A percentile compares a stretch with the other conserved stretches of the same genome.
These are phyloP conservation scores for Myriangium duriaei DNA, from an alignment of 2,329 filamentous ascomycete genomes.

Conservation along the genomic window DNA sequence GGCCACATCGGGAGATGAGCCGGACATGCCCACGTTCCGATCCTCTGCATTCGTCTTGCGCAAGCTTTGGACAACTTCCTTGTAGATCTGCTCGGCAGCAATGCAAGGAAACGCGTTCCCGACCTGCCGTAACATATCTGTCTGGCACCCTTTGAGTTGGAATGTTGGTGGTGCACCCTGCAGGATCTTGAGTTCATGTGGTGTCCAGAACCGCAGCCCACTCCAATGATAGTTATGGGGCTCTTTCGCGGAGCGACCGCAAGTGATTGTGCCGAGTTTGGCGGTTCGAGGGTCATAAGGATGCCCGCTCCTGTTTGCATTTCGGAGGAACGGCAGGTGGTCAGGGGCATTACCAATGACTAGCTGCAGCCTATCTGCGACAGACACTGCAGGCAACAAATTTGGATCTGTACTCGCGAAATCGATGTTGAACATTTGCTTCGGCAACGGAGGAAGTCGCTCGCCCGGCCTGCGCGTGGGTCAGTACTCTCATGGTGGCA, in stretches of 20 bases:
- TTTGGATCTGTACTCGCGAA: not conserved
- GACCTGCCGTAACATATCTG: conserved; percentile 47
- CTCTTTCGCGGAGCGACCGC: conserved; percentile 23
- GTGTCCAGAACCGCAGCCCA: conserved; percentile 50
- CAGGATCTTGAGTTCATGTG: conserved; percentile 54
- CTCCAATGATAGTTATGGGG: conserved; percentile 52
- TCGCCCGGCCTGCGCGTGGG: conserved; percentile 58
- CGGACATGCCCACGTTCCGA: not conserved
- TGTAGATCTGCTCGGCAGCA: conserved; percentile 16
- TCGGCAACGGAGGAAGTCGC: conserved; percentile 51
- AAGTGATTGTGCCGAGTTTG: conserved; percentile 12
- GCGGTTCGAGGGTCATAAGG: conserved; percentile 41
- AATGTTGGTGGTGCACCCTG: conserved; percentile 57
- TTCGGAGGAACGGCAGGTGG: conserved; percentile 1
- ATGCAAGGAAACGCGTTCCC: conserved; percentile 66
- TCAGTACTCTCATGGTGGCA: too few species aligned
- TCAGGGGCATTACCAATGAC: not conserved
- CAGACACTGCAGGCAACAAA: conserved; percentile 1
- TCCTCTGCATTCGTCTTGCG: conserved; percentile 2
- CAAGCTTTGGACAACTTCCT: conserved; percentile 7
- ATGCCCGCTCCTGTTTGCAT: not conserved
- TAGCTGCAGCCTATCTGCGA: not conserved
- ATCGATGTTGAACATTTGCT: conserved; percentile 12
- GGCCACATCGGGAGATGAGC: not conserved
- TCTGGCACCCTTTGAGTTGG: conserved; percentile 37